Conservation (phyloP, 805 yeast genomes). For the Cephaloascus albidus region DNA sequence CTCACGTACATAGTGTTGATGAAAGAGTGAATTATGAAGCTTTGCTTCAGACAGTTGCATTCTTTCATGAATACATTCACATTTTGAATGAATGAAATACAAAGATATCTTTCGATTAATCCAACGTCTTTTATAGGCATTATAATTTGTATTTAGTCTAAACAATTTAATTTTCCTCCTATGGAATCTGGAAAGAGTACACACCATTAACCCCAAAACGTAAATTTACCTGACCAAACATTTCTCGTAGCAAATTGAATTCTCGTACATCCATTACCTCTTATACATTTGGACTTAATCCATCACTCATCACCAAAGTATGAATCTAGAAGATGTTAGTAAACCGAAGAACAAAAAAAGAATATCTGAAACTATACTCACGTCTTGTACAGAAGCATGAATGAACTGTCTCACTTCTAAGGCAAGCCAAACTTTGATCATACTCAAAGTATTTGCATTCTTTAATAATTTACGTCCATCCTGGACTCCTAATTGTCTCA, state of each 20-base stretch:
- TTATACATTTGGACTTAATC: constrained; percentile 33
- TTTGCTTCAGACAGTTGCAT: constrained; percentile 24
- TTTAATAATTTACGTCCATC: constrained; percentile 53
- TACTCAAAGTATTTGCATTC: constrained; percentile 55
- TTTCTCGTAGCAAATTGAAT: neutral
- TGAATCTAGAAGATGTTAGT: constrained; percentile 25
- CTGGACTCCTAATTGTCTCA: constrained; percentile 69
- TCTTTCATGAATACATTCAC: constrained; percentile 27
- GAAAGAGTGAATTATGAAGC: constrained; percentile 20
- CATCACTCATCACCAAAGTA: constrained; percentile 32
- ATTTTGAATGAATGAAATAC: neutral
- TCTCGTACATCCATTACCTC: constrained; percentile 1
- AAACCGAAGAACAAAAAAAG: neutral
- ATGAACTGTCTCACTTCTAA: constrained; percentile 83
- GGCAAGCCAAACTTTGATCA: constrained; percentile 88
- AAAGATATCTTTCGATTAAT: too few species aligned
- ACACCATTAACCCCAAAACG: too few species aligned
- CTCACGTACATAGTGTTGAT: constrained; percentile 23
- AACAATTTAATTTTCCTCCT: too few species aligned
- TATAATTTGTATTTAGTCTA: too few species aligned
- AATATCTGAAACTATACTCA: too few species aligned
- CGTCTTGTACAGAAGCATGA: constrained; percentile 74
- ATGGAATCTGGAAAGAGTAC: too few species aligned
- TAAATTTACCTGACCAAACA: too few species aligned
- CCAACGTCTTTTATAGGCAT: too few species aligned